phyloP scores from a whole-genome alignment of 78 protist genomes.

The Speleostelium caveatum region DNA sequence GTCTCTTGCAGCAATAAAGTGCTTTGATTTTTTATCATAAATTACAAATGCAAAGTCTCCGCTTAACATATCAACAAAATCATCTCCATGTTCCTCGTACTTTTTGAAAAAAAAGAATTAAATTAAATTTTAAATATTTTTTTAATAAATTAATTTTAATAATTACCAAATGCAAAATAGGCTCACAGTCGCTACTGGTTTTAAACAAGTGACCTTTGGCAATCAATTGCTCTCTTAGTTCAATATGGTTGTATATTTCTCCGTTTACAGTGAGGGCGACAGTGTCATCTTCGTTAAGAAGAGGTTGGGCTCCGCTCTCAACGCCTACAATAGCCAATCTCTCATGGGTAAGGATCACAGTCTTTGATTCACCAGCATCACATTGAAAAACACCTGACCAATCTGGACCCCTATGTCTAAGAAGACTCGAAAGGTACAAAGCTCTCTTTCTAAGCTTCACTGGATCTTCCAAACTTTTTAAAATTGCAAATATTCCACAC shows the following conservation, averaged over 20 bases:
- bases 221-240: constrained; percentile 28
- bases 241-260: constrained; percentile 93
- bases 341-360: constrained; percentile 89
- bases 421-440: constrained; percentile 63
- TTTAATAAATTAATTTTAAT: no score
- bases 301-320: constrained; percentile 91
- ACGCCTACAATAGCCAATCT: constrained; percentile 91
- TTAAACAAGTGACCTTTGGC: constrained; percentile 70
- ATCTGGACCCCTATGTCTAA: constrained; percentile 95
- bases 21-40: constrained; percentile 52
- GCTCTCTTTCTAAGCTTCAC: constrained; percentile 50
- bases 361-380: constrained; percentile 32
- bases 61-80: constrained; percentile 66
- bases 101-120: not conserved
- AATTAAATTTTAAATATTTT: no score
- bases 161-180: constrained; percentile 79
- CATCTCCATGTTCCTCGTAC: constrained; percentile 81
- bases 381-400: constrained; percentile 84
- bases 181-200: constrained; percentile 92
- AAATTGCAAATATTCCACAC: constrained; percentile 88
- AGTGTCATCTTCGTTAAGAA: constrained; percentile 59
- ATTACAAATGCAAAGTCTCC: constrained; percentile 92
- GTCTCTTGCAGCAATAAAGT: constrained; percentile 92
- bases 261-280: constrained; percentile 89
- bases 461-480: constrained; percentile 53